Evolutionary conservation across 352 stramenopile species (phyloP), one percentile per base, ranked within the genome.

Genomic region (Phytophthora ohioensis): DNA sequence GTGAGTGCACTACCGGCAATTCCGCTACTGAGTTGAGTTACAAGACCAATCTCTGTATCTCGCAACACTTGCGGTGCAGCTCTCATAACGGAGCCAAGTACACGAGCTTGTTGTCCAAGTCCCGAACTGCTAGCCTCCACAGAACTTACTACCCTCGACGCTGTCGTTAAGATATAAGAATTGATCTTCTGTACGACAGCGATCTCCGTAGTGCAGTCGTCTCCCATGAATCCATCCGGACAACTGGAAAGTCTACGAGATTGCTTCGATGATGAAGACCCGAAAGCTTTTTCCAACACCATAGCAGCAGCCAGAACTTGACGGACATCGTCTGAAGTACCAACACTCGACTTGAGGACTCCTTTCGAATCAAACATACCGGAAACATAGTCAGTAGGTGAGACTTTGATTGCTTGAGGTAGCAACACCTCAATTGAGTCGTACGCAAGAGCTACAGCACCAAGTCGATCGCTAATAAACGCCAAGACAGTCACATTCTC

Each of bases 381-480:
- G 2, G 70, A 82, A 1, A 79, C 78, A 54, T 82, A 92, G 3
- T 27, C 51, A 1, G 84, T 46, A 3, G 85, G 85, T 36, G 84
- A 59, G 13, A 48, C 46, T 9, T 74, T 82, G 4, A 59, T 81
- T 31, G 58, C 52, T 35, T 67, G 17, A 5, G 85, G 82, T 13
- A 90, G 55, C 17, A 73, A 15, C 2, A 92, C 73, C 6, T 76
- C 69, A 10, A 92, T 77, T 0, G 45, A 58, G 3, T 80, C 70
- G 31, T 74, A 78, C 3, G 76, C 77, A 10, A 90, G 57, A 7
- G 79, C 61, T 10, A 78, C 49, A 0, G 76, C 68, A 1, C 83
- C 85, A 43, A 91, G 51, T 0, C 45, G 52, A 31, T 92, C 85
- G 0, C 59, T 82, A 17, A 90, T 84, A 42, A 92, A 86, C 5